Percentiles rank a stretch among this genome's conserved stretches.
Conservation (phyloP, 495 filamentous ascomycete species). For the Cryomyces antarcticus region DNA sequence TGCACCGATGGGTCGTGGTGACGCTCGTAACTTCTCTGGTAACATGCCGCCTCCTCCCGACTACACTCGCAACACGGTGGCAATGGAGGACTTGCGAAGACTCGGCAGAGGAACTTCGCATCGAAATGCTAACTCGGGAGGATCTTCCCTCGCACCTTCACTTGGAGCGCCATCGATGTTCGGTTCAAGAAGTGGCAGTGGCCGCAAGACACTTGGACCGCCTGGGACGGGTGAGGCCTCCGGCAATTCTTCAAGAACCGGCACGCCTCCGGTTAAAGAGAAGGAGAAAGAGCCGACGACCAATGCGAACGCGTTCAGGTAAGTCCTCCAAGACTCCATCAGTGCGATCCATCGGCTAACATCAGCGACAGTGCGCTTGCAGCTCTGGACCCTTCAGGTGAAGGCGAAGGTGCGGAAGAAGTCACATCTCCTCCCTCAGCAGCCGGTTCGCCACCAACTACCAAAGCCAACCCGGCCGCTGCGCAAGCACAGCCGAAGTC, state of each 20-base stretch:
- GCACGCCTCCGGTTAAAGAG: constrained; percentile 56
- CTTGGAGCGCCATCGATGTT: constrained; percentile 36
- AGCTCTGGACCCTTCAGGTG: constrained; percentile 26
- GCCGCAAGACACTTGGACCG: constrained; percentile 52
- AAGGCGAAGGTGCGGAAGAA: constrained; percentile 23
- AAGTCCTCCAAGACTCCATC: constrained; percentile 8
- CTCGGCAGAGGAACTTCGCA: constrained; percentile 38
- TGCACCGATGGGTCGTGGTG: constrained; percentile 55
- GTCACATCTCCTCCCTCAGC: constrained; percentile 38
- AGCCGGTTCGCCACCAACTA: constrained; percentile 33
- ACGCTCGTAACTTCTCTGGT: constrained; percentile 58
- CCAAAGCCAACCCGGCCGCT: constrained; percentile 30
- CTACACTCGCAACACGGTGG: constrained; percentile 58
- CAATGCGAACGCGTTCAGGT: constrained; percentile 82
- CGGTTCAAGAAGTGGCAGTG: constrained; percentile 55
- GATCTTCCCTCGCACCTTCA: constrained; percentile 43
- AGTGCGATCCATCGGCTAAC: constrained; percentile 9
- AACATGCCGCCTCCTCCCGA: constrained; percentile 43
- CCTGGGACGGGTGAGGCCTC: constrained; percentile 47
- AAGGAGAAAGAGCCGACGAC: constrained; percentile 33
- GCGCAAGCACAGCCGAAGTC: constrained; percentile 29
- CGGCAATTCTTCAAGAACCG: constrained; percentile 64
- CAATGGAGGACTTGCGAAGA: constrained; percentile 71
- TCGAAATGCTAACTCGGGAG: constrained; percentile 34
- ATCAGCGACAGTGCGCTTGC: constrained; percentile 31